These are phyloP conservation scores for Aspergillus kassunensis DNA, from an alignment of 495 filamentous ascomycete genomes.

Conservation along the genomic window DNA sequence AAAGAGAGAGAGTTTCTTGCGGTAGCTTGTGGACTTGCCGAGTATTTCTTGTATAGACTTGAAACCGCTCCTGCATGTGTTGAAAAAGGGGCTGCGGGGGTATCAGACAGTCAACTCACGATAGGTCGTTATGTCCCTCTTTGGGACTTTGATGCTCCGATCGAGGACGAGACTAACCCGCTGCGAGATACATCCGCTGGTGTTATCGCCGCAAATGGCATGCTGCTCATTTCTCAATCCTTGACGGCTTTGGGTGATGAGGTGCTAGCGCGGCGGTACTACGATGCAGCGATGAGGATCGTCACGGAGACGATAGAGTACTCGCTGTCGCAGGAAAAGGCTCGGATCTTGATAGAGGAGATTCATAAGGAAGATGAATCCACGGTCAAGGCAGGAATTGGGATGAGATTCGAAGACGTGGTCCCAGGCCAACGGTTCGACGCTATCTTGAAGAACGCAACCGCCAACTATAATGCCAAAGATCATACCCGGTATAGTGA, in stretches of 20 bases:
- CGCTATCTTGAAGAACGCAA: slow-evolving; percentile 32
- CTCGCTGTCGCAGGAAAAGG: slow-evolving; percentile 17
- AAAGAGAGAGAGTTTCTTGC: slow-evolving; percentile 32
- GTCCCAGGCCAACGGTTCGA: slow-evolving; percentile 8
- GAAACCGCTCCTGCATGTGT: slow-evolving; percentile 9
- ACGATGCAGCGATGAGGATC: slow-evolving; percentile 30
- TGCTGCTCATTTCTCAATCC: slow-evolving; percentile 34
- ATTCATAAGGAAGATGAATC: too few relatives aligned
- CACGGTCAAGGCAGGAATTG: not conserved
- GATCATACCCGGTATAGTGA: slow-evolving; percentile 23
- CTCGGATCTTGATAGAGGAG: not conserved
- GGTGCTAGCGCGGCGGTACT: slow-evolving; percentile 16
- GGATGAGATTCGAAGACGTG: not conserved
- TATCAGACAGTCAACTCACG: not conserved
- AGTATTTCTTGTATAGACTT: slow-evolving; percentile 36
- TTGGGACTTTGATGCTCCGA: slow-evolving; percentile 42
- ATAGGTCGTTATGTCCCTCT: slow-evolving; percentile 20
- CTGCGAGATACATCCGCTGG: slow-evolving; percentile 36
- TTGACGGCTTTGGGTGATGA: not conserved
- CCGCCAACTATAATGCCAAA: slow-evolving; percentile 33
- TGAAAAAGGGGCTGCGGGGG: not conserved
- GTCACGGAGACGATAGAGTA: slow-evolving; percentile 30
- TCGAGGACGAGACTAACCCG: slow-evolving; percentile 13
- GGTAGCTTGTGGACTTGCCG: slow-evolving; percentile 26
- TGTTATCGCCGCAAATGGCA: slow-evolving; percentile 38